phyloP scores from a whole-genome alignment of 371 early-diverging fungal species.

The Rhizopus arrhizus region DNA sequence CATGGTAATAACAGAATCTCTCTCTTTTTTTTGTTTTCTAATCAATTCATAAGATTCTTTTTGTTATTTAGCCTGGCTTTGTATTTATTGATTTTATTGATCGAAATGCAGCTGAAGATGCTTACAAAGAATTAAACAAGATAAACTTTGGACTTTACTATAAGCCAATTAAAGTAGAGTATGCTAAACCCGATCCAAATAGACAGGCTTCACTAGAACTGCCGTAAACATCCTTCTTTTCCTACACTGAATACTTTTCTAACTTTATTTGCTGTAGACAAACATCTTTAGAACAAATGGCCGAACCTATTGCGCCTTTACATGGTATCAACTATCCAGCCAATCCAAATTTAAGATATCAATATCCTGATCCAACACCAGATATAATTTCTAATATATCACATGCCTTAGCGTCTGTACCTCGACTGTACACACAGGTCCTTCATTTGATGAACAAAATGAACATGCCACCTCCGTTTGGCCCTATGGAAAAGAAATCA shows the following conservation, averaged over 20 bases:
- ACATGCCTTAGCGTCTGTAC: slow-evolving; percentile 55
- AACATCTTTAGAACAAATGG: neutral
- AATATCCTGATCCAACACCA: slow-evolving; percentile 60
- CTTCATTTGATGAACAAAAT: slow-evolving; percentile 76
- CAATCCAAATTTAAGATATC: slow-evolving; percentile 52
- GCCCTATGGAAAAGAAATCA: slow-evolving; percentile 31
- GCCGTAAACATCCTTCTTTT: neutral
- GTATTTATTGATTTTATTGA: slow-evolving; percentile 55
- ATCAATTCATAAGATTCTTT: neutral
- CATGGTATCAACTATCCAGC: slow-evolving; percentile 42
- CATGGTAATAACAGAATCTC: slow-evolving; percentile 33
- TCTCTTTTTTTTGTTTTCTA: too few species aligned
- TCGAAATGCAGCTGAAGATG: slow-evolving; percentile 40
- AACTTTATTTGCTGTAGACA: neutral
- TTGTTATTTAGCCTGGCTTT: slow-evolving; percentile 33
- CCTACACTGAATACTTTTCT: neutral
- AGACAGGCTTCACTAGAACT: slow-evolving; percentile 4
- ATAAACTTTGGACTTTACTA: slow-evolving; percentile 39
- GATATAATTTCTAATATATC: slow-evolving; percentile 53
- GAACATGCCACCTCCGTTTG: slow-evolving; percentile 71
- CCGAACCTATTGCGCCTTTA: slow-evolving; percentile 17
- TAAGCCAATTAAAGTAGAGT: slow-evolving; percentile 43
- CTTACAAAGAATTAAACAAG: slow-evolving; percentile 30
- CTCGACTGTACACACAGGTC: slow-evolving; percentile 65
- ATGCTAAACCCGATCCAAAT: slow-evolving; percentile 47